Base-by-base conservation (phyloP, 495 filamentous ascomycete species). In the Podospora comata region DNA sequence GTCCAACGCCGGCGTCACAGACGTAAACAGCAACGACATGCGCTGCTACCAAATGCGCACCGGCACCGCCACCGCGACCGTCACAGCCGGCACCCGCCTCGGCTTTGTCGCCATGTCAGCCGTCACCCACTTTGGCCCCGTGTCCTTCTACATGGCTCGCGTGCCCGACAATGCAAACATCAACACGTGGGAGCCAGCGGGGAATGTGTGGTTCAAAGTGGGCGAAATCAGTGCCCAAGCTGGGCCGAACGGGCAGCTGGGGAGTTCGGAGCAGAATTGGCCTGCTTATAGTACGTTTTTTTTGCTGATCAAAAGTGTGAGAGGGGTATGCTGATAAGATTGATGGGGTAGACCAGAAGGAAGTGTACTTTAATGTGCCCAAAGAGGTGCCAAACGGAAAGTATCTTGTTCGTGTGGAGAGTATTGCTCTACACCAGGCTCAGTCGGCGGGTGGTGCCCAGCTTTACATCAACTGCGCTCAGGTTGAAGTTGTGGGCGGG, bases 401-500 rank as follows among this genome's bases (percentile, higher is more conserved):
- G 64, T 80, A 81, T 68, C 71, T 80, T 9, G 74, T 80, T 58
- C 75, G 77, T 27, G 79, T 80, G 11, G 78, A 81, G 65, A 78
- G 75, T 64, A 79, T 80, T 68, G 78, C 78, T 4, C 73, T 80
- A 23, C 76, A 80, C 68, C 76, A 76, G 54, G 77, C 79, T 5
- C 74, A 79, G 64, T 70, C 68, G 3, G 70, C 74, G 2, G 78
- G 78, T 28, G 79, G 78, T 5, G 80, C 85, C 0, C 84, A 86
- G 74, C 80, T 85, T 70, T 87, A 86, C 63, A 68, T 85, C 32
- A 75, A 82, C 0, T 89, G 86, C 68, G 83, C 82, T 23, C 86
- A 89, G 75, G 73, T 89, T 68, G 84, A 82, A 59, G 80, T 87
- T 62, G 83, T 79, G 5, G 82, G 84, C 5, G 77, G 80, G 23